Base-by-base conservation (phyloP, 208 protist genomes). In the Balamuthia mandrillaris region DNA sequence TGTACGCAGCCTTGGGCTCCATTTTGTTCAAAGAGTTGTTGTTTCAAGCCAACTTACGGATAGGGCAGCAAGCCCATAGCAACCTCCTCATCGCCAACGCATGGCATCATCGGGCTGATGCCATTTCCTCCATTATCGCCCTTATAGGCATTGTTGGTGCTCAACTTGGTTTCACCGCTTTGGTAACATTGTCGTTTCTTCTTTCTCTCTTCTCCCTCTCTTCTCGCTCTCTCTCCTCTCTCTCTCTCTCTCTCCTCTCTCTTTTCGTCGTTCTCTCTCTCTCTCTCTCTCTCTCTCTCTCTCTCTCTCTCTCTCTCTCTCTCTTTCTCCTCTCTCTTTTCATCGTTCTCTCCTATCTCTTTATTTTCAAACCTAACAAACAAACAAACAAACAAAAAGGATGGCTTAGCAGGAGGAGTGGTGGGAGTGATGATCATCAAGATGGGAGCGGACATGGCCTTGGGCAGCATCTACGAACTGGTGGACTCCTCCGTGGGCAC, bases 21-120 rank as follows among this genome's bases (percentile, higher is more conserved):
- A 45, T 86, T 27, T 41, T 86, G 51, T 52, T 72, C 39, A 86
- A 86, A 60, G 81, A 86, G 66, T 9, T 44, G 35, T 54, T 86
- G 6, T 86, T 70, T 47, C 83, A 63, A 37, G 65, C 65, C 27
- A 74, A 37, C 41, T 37, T 74, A 12, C 39, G 44, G 12, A 39
- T 86, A 7, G 82, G 65, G 0, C 21, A 44, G 27, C 39, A 35
- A 3, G 54, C 75, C 16, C 27, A 42, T 0, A 74, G 65, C 39
- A 42, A 74, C 3, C 39, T 63, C 27, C 52, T 82, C 35, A 41
- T 82, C 35, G 75, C 75, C 24, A 82, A 82, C 37, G 75, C 75
- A 1, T 82, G 75, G 75, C 75, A 82, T 44, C 75, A 82, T 29
- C 75, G 75, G 9, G 41, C 75, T 35, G 75, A 82, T 27, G 75